Base-by-base conservation (phyloP, 345 rosid species). In the Salix exigua region DNA sequence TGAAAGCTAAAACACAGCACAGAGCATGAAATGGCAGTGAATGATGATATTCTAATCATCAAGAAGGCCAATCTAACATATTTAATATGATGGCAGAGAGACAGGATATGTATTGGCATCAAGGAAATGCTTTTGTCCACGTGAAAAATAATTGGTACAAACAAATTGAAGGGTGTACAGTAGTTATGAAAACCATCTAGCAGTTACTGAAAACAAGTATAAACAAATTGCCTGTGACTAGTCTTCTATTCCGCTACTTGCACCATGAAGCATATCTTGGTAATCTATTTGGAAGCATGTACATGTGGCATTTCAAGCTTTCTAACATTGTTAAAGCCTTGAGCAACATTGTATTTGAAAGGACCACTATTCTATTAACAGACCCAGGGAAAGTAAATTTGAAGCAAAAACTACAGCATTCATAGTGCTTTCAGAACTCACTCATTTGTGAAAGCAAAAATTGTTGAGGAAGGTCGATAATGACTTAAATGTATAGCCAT, bases 391-490 rank as follows among this genome's bases (percentile, higher is more conserved):
- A 67, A 61, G 40, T 31, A 63, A 75, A 55, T 28, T 12, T 14
- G 25, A 61, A 61, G 2, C 5, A 37, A 11, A 62, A 14, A 63
- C 12, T 44, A 63, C 50, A 30, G 16, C 28, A 63, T 13, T 35
- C 64, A 33, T 26, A 2, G 16, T 42, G 67, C 66, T 26, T 30
- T 25, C 37, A 42, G 62, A 40, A 89, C 99, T 87, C 62, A 93
- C 99, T 90, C 85, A 73, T 95, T 93, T 75, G 99, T 95, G 91
- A 95, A 93, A 79, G 99, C 97, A 78, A 91, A 95, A 77, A 95
- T 90, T 38, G 96, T 84, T 21, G 96, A 88, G 61, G 91, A 87
- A 26, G 99, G 99, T 66, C 88, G 94, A 73, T 90, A 91, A 84
- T 96, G 98, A 81, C 97, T 93, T 74, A 93, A 83, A 65, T 86